A percentile compares a stretch with the other conserved stretches of the same genome.
Evolutionary conservation across 768 basidiomycete species (phyloP).

Genomic region (Kwoniella botswanensis): DNA sequence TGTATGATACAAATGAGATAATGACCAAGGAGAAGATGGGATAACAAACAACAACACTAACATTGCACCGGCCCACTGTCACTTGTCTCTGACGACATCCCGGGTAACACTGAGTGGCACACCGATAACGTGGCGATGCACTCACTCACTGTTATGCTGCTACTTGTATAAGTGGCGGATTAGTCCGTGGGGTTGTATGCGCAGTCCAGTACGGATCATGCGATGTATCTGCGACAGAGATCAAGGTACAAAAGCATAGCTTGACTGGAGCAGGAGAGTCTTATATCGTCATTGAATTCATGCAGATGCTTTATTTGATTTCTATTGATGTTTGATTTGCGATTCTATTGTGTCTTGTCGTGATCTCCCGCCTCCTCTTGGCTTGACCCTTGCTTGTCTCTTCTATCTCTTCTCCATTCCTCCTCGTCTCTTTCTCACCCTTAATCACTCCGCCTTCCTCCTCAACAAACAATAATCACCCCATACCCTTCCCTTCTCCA

Average conservation of each 20-base stretch:
- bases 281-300: neutral
- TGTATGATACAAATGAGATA: neutral
- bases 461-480: conserved; percentile 90
- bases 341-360: too few relatives aligned
- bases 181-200: neutral
- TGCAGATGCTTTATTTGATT: neutral
- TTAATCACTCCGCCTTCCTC: conserved; percentile 50
- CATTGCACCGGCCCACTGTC: conserved; percentile 1
- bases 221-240: too few relatives aligned
- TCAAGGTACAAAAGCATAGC: too few relatives aligned
- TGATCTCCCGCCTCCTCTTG: neutral
- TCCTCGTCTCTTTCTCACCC: conserved; percentile 2
- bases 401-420: neutral
- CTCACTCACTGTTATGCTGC: neutral
- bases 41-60: neutral
- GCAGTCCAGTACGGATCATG: neutral
- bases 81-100: conserved; percentile 11
- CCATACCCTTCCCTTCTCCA: conserved; percentile 73
- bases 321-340: neutral
- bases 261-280: too few relatives aligned
- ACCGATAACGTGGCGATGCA: conserved; percentile 16
- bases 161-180: conserved; percentile 1
- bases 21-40: conserved; percentile 1
- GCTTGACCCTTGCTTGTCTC: neutral
- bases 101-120: neutral